These are phyloP conservation scores for Acanthamoeba rhysodes DNA, from an alignment of 208 protist species.

Conservation along the genomic window DNA sequence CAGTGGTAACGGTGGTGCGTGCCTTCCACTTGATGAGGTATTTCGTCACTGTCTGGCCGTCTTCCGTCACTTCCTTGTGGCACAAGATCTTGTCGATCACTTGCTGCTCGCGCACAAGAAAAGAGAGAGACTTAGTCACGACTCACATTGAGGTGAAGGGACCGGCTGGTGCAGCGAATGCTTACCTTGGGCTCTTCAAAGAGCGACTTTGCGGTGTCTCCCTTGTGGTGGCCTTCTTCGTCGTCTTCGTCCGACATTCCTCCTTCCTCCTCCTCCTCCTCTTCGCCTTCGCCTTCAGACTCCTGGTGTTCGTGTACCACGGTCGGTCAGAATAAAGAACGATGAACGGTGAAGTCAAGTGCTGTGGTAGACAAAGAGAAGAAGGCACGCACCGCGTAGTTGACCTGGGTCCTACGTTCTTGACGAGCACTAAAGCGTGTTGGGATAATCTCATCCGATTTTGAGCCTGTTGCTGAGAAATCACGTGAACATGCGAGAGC, in stretches of 20 bases:
- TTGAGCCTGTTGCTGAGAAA: neutral
- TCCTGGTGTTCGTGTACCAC: neutral
- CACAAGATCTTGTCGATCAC: constrained; percentile 72
- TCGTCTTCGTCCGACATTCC: constrained; percentile 20
- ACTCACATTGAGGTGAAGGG: neutral
- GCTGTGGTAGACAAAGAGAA: neutral
- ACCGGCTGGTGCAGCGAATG: neutral
- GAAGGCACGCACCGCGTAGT: constrained; percentile 46
- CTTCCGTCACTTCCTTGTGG: constrained; percentile 56
- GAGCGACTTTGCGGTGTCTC: neutral
- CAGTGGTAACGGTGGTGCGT: neutral
- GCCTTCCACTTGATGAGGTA: constrained; percentile 78
- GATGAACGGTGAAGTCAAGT: neutral
- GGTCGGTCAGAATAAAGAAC: too few relatives aligned
- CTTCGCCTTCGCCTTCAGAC: constrained; percentile 34
- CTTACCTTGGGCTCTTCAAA: constrained; percentile 53
- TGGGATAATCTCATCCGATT: neutral
- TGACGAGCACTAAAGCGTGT: constrained; percentile 62
- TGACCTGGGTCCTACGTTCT: constrained; percentile 53
- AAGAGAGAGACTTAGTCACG: neutral
- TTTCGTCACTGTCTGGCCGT: neutral
- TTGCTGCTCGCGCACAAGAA: neutral
- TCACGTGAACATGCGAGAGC: neutral
- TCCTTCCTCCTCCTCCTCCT: constrained; percentile 35
- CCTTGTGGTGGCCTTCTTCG: constrained; percentile 22